phyloP scores from a whole-genome alignment of 2,329 filamentous ascomycete genomes.

The Ophiostoma sp. region DNA sequence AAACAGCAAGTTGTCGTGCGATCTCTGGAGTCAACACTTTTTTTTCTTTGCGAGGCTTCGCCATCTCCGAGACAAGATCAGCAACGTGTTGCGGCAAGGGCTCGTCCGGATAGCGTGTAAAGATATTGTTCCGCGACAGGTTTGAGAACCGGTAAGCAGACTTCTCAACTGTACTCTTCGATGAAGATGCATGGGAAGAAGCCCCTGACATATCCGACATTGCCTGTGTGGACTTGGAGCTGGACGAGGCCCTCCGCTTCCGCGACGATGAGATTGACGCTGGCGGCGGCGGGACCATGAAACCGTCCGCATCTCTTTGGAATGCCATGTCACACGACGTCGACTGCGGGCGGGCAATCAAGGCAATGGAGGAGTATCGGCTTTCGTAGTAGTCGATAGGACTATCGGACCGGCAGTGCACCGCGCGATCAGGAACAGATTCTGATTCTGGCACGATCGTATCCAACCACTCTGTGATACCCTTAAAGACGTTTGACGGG shows the following conservation, averaged over 20 bases:
- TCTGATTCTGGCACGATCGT: background rate
- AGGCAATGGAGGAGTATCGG: background rate
- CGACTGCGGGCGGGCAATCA: background rate
- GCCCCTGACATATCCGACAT: background rate
- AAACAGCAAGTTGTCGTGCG: background rate
- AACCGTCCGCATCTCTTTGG: background rate
- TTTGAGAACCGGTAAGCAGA: background rate
- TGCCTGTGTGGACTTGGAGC: background rate
- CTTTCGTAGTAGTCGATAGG: background rate
- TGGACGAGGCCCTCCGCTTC: background rate
- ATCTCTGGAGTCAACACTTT: background rate
- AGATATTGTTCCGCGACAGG: background rate
- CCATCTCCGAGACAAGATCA: background rate
- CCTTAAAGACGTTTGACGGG: background rate
- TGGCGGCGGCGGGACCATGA: background rate
- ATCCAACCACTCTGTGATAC: background rate
- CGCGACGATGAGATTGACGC: background rate
- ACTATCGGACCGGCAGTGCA: background rate
- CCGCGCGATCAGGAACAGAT: background rate
- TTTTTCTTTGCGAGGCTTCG: background rate
- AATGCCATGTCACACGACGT: background rate
- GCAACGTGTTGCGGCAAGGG: background rate
- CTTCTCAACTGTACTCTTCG: background rate
- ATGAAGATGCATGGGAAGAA: background rate
- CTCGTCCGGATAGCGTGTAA: background rate